phyloP scores from a whole-genome alignment of 2,329 filamentous ascomycete species.

The Cladophialophora carrionii region DNA sequence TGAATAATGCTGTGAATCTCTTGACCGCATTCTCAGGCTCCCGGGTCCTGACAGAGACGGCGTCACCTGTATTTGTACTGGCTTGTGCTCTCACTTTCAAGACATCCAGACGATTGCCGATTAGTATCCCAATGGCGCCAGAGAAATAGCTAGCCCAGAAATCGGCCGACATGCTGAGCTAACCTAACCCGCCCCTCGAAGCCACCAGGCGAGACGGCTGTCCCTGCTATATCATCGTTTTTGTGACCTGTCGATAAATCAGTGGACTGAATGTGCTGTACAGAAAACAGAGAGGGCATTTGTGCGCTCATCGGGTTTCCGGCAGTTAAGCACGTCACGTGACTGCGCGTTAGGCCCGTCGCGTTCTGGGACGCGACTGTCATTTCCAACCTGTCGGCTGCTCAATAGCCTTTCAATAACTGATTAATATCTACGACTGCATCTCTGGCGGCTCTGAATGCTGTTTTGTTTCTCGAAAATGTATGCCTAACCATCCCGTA shows the following conservation, averaged over 20 bases:
- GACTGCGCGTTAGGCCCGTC: conserved; percentile 18
- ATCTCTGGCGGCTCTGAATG: not conserved
- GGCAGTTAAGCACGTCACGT: conserved; percentile 16
- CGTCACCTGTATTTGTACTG: conserved; percentile 46
- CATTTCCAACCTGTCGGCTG: not conserved
- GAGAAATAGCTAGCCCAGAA: conserved; percentile 94
- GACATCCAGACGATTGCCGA: conserved; percentile 83
- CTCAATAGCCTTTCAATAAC: not conserved
- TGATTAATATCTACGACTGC: not conserved
- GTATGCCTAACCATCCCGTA: not conserved
- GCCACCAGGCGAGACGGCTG: not conserved
- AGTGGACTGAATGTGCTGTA: not conserved
- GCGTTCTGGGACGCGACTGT: not conserved
- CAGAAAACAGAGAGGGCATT: not conserved
- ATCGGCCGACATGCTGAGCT: conserved; percentile 71
- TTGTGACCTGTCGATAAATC: not conserved
- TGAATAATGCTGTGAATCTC: conserved; percentile 32
- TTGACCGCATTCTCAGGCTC: conserved; percentile 15
- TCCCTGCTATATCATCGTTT: conserved; percentile 13
- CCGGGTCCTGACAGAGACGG: not conserved
- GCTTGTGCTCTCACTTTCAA: conserved; percentile 83
- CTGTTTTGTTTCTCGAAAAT: not conserved
- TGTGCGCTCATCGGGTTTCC: not conserved
- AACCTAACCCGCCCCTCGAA: not conserved
- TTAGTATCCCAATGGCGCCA: conserved; percentile 80